phyloP scores from a whole-genome alignment of 495 filamentous ascomycete species.

The Penicillium antarcticum region DNA sequence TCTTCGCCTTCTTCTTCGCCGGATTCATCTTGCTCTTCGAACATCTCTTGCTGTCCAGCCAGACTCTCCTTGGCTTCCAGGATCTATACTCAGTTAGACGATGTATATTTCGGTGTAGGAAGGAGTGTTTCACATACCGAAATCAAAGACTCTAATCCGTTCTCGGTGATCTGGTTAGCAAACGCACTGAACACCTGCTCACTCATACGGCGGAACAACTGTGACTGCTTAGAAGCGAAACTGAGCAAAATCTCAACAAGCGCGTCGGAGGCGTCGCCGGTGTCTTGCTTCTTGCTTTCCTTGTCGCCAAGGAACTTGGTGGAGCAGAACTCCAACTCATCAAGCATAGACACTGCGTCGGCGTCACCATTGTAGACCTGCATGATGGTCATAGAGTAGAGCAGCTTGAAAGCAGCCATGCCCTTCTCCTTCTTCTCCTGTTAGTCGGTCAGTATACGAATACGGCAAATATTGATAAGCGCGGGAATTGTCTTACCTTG shows the following conservation, averaged over 20 bases:
- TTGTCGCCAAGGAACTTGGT: slow-evolving; percentile 53
- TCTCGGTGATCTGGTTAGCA: slow-evolving; percentile 63
- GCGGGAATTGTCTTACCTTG: slow-evolving; percentile 33
- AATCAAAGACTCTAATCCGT: slow-evolving; percentile 70
- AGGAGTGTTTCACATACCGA: slow-evolving; percentile 31
- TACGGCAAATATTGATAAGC: background rate
- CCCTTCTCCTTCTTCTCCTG: slow-evolving; percentile 40
- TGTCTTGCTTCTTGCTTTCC: slow-evolving; percentile 45
- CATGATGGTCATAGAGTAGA: slow-evolving; percentile 82
- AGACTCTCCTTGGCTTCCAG: slow-evolving; percentile 76
- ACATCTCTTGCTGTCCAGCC: slow-evolving; percentile 80
- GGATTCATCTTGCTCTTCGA: slow-evolving; percentile 71
- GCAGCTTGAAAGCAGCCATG: slow-evolving; percentile 64
- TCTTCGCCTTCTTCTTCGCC: slow-evolving; percentile 39
- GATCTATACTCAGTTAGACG: slow-evolving; percentile 40
- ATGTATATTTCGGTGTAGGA: background rate
- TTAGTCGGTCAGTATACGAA: slow-evolving; percentile 1
- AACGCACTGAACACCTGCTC: slow-evolving; percentile 84
- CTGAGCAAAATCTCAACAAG: slow-evolving; percentile 84
- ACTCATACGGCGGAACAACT: slow-evolving; percentile 79
- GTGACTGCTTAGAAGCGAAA: slow-evolving; percentile 81
- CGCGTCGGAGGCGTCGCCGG: slow-evolving; percentile 64
- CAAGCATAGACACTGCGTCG: slow-evolving; percentile 72
- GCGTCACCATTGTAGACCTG: slow-evolving; percentile 87
- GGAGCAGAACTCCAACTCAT: slow-evolving; percentile 71